phyloP scores from a whole-genome alignment of 75 land plant genomes.

The Pinus taeda region DNA sequence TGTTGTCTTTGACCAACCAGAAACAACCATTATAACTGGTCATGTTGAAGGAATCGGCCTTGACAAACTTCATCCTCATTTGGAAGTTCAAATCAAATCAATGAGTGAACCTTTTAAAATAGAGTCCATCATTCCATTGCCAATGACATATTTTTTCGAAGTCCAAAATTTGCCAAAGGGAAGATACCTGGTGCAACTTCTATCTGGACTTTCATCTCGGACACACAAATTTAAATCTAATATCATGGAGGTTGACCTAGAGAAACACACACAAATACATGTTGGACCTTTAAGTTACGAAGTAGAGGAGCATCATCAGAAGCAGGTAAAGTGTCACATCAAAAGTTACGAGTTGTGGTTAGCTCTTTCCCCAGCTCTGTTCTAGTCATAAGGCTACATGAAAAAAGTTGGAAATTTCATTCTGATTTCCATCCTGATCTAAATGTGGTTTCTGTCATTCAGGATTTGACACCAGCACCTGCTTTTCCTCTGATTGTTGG shows the following conservation, averaged over 20 bases:
- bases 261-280: conserved; percentile 52
- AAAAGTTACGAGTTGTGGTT: background rate
- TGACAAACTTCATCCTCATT: conserved; percentile 57
- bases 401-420: background rate
- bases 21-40: conserved; percentile 71
- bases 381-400: background rate
- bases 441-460: conserved; percentile 10
- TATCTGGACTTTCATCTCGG: conserved; percentile 33
- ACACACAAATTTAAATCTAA: conserved; percentile 71
- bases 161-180: conserved; percentile 73
- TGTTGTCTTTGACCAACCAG: conserved; percentile 80
- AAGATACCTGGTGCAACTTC: conserved; percentile 62
- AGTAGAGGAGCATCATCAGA: conserved; percentile 64
- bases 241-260: conserved; percentile 68
- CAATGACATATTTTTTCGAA: conserved; percentile 77
- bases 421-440: background rate
- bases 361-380: background rate
- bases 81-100: conserved; percentile 61
- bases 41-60: conserved; percentile 68
- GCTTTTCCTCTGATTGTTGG: conserved; percentile 79
- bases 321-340: conserved; percentile 48
- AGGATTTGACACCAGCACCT: conserved; percentile 89
- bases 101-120: conserved; percentile 54
- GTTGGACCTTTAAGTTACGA: conserved; percentile 68
- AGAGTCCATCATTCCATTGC: conserved; percentile 63